These are phyloP conservation scores for Coemansia sp. DNA, from an alignment of 192 early-diverging fungal species.

Conservation along the genomic window DNA sequence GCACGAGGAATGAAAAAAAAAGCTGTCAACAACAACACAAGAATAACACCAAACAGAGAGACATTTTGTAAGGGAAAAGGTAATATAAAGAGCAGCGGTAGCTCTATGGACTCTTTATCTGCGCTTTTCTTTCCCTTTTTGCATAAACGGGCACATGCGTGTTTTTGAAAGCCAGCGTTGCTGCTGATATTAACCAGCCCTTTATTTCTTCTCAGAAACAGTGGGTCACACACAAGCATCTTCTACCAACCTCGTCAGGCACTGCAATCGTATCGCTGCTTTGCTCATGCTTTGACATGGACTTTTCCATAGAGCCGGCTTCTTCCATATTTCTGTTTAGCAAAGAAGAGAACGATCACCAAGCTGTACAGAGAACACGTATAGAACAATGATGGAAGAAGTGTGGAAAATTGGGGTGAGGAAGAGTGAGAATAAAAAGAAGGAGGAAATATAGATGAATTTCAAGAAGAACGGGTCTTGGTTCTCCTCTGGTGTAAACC, in stretches of 20 bases:
- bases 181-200: no score
- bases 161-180: neutral
- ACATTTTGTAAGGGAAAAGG: no score
- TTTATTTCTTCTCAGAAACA: no score
- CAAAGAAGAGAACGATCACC: neutral
- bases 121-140: no score
- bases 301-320: neutral
- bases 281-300: neutral
- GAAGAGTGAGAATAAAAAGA: neutral
- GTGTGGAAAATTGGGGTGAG: neutral
- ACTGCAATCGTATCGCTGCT: neutral
- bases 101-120: no score
- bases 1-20: neutral
- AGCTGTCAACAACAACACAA: neutral
- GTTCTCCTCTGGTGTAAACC: neutral
- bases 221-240: neutral
- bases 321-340: neutral
- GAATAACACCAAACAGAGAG: neutral
- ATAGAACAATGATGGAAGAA: neutral
- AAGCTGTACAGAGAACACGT: neutral
- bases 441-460: neutral
- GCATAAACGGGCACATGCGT: neutral
- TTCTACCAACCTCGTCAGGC: neutral
- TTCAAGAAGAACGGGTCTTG: no score
- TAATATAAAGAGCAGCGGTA: no score